Conservation (phyloP, 2,329 filamentous ascomycete genomes). For the Pseudopithomyces maydicus region DNA sequence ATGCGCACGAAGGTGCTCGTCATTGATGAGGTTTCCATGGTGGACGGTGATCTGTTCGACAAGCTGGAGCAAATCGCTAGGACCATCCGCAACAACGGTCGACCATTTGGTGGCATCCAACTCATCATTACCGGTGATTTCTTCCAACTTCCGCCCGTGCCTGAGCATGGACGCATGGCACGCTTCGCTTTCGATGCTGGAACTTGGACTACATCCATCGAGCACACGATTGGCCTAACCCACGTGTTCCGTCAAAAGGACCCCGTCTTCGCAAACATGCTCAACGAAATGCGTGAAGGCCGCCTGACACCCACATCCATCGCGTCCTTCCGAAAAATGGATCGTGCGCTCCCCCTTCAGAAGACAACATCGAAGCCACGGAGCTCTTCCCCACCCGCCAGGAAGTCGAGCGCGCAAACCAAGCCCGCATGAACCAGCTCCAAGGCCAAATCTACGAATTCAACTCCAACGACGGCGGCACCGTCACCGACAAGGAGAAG, state of each 20-base stretch:
- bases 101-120: slow-evolving; percentile 95
- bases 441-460: slow-evolving; percentile 71
- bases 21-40: slow-evolving; percentile 97
- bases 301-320: slow-evolving; percentile 78
- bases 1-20: slow-evolving; percentile 83
- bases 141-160: slow-evolving; percentile 94
- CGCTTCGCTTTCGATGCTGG: slow-evolving; percentile 93
- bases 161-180: slow-evolving; percentile 72
- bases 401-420: slow-evolving; percentile 89
- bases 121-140: slow-evolving; percentile 96
- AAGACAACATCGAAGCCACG: slow-evolving; percentile 80
- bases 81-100: slow-evolving; percentile 83
- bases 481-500: slow-evolving; percentile 65
- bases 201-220: slow-evolving; percentile 90
- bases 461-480: slow-evolving; percentile 75
- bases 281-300: slow-evolving; percentile 96
- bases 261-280: slow-evolving; percentile 85
- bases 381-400: slow-evolving; percentile 90
- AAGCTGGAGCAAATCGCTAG: slow-evolving; percentile 90
- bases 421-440: slow-evolving; percentile 71
- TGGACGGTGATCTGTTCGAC: slow-evolving; percentile 95
- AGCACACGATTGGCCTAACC: slow-evolving; percentile 93
- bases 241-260: slow-evolving; percentile 97
- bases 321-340: slow-evolving; percentile 73
- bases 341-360: slow-evolving; percentile 67